Evolutionary conservation across 768 basidiomycete genomes (phyloP).

Genomic region (Serendipita vermifera): DNA sequence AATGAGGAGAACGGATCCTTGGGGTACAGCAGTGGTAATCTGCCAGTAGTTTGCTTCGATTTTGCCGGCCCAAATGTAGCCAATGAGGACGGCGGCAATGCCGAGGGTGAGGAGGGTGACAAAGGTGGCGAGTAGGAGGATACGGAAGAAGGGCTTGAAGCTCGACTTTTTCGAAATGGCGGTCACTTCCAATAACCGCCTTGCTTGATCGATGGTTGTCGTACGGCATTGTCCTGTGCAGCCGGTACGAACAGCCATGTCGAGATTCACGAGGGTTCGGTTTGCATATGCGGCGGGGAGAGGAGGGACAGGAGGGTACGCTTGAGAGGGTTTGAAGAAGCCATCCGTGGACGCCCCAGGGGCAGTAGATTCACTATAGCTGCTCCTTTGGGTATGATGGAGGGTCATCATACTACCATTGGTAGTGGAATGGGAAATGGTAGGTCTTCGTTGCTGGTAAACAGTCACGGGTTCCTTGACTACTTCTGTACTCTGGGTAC

Average conservation of each 20-base stretch:
- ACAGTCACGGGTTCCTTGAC: no score
- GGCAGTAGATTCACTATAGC: background rate
- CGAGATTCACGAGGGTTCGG: no score
- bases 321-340: background rate
- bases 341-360: background rate
- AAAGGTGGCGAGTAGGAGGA: constrained; percentile 4
- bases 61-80: background rate
- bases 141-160: constrained; percentile 2
- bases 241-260: no score
- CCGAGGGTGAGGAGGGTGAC: background rate
- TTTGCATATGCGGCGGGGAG: background rate
- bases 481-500: no score
- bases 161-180: no score
- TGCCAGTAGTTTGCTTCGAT: background rate
- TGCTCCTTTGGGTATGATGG: no score
- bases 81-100: background rate
- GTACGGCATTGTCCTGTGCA: background rate
- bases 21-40: background rate
- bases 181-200: background rate
- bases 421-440: no score
- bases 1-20: background rate
- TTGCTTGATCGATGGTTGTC: background rate
- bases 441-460: no score
- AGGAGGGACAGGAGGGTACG: background rate
- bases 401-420: no score